Evolutionary conservation across 176 grass and related monocot genomes (phyloP), one percentile per base, ranked within the genome.

Genomic region (Neostapfia colusana): DNA sequence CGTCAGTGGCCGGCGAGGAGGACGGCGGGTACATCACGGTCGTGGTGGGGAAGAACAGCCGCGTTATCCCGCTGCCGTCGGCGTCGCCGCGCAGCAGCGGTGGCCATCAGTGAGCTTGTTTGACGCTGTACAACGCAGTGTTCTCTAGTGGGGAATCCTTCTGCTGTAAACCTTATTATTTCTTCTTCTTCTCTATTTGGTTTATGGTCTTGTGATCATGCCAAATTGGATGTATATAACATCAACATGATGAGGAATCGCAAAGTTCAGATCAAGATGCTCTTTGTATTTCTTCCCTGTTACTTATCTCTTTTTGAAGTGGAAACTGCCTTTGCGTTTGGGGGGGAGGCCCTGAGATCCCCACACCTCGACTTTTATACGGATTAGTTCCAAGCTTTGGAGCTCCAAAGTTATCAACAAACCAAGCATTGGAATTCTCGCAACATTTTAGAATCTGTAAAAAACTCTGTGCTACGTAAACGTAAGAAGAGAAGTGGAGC

Each of bases 11-110:
- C 64, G 60, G 72, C 41, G 87, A 77, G 40, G 90, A 88, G 81
- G 87, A 87, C 15, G 75, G 78, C 27, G 82, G 76, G 1, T 90
- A 87, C 81, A 83, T 87, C 41, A 87, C 84, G 4, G 79, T 90
- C 81, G 71, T 88, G 60, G 80, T 90, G 34, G 80, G 53, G 35
- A 87, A 92, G 70, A 89, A 73, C 55, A 89, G 42, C 45, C 23
- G 18, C 7, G 71, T 89, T 59, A 87, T 80, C 27, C 71, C 87
- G 48, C 46, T 80, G 75, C 65, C 83, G 18, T 76, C 88, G 21
- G 63, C 86, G 27, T 76, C 88, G 21, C 69, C 86, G 27, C 64
- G 75, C 40, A 6, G 40, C 16, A 62, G 37, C 18, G 39, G 45
- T 13, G 48, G 38, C 38, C 67, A 85, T 54, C 38, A 85, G 38